phyloP scores from a whole-genome alignment of 2,329 filamentous ascomycete species.

The Arachnomyces sp. region DNA sequence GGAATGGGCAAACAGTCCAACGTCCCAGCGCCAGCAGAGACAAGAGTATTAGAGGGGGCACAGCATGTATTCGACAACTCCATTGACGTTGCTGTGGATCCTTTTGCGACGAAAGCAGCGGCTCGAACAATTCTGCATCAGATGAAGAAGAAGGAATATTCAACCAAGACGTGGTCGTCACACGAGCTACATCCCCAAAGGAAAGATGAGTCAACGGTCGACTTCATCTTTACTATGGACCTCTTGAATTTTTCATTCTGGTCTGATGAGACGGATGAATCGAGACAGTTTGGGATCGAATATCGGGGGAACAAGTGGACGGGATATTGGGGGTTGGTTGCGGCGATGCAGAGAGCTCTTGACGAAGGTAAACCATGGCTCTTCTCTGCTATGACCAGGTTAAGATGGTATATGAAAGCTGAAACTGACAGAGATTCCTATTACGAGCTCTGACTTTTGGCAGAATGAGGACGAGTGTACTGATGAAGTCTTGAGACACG shows the following conservation, averaged over 20 bases:
- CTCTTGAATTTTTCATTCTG: constrained; percentile 96
- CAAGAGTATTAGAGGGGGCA: constrained; percentile 72
- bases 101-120: constrained; percentile 72
- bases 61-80: constrained; percentile 86
- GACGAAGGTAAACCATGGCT: constrained; percentile 61
- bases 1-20: constrained; percentile 52
- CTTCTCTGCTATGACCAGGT: neutral
- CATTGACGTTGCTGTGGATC: constrained; percentile 85
- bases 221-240: constrained; percentile 97
- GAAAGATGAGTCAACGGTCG: constrained; percentile 70
- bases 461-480: constrained; percentile 66
- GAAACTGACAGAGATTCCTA: constrained; percentile 60
- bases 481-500: constrained; percentile 61
- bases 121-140: constrained; percentile 69
- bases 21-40: constrained; percentile 57
- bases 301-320: constrained; percentile 80
- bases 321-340: constrained; percentile 91
- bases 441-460: constrained; percentile 87
- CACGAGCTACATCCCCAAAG: constrained; percentile 83
- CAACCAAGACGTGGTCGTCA: constrained; percentile 74
- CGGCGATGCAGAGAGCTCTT: constrained; percentile 74
- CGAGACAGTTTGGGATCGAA: constrained; percentile 69
- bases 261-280: constrained; percentile 61
- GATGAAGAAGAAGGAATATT: constrained; percentile 80
- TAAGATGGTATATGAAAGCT: constrained; percentile 6